Evolutionary conservation across 805 yeast genomes (phyloP).

Genomic region (Candida montana): DNA sequence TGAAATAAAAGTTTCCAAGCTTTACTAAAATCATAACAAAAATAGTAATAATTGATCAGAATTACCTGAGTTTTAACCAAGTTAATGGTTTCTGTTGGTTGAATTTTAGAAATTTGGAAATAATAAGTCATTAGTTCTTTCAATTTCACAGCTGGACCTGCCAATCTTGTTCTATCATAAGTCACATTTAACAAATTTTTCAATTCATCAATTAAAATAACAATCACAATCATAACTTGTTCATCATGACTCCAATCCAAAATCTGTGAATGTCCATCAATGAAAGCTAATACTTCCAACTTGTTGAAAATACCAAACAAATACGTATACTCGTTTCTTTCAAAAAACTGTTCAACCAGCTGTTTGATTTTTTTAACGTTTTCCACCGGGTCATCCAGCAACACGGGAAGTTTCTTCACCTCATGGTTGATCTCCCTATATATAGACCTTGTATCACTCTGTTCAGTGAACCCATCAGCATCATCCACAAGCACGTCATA

Average conservation of each 20-base stretch:
- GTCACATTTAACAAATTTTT: slow-evolving; percentile 10
- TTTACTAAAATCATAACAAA: slow-evolving; percentile 13
- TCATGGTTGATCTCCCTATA: not conserved
- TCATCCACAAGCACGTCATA: slow-evolving; percentile 3
- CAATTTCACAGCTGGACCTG: not conserved
- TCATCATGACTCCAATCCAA: slow-evolving; percentile 16
- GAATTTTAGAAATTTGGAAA: slow-evolving; percentile 16
- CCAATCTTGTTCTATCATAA: not conserved
- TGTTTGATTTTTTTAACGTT: slow-evolving; percentile 11
- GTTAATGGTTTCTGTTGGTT: slow-evolving; percentile 12
- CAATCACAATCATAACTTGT: slow-evolving; percentile 15
- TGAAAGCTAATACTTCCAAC: slow-evolving; percentile 8
- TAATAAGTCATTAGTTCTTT: slow-evolving; percentile 11
- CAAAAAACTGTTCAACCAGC: slow-evolving; percentile 15
- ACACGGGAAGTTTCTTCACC: slow-evolving; percentile 11
- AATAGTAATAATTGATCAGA: slow-evolving; percentile 18
- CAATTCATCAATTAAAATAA: slow-evolving; percentile 17
- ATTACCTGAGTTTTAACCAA: slow-evolving; percentile 18
- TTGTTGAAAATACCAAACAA: slow-evolving; percentile 16
- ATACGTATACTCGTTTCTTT: slow-evolving; percentile 8
- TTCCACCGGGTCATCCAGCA: slow-evolving; percentile 3
- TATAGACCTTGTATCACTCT: not conserved
- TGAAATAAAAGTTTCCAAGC: slow-evolving; percentile 22
- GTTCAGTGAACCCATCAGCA: not conserved
- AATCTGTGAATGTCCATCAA: slow-evolving; percentile 8